Base-by-base conservation (phyloP, 106 monocot species). In the Platanthera guangdongensis region DNA sequence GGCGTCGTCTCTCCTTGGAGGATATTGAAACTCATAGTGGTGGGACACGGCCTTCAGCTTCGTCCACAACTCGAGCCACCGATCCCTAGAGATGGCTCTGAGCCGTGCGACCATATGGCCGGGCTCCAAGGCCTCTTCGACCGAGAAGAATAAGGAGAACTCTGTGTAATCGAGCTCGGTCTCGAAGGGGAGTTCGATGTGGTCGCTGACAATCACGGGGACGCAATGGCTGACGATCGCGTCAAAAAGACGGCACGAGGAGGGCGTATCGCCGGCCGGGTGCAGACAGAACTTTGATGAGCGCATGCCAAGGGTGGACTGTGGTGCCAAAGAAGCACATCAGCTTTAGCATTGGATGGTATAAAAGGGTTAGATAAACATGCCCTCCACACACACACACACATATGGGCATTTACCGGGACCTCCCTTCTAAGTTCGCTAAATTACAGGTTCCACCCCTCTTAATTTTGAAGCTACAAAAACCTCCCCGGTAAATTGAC, bases 221-320 rank as follows among this genome's bases (percentile, higher is more conserved):
- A 97, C 87, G 75, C 97, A 97, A 68, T 94, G 97, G 75, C 97
- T 97, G 59, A 88, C 82, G 21, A 97, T 94, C 10, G 97, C 93
- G 68, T 97, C 97, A 76, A 97, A 97, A 39, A 97, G 91, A 6
- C 97, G 90, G 77, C 97, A 97, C 0, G 97, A 97, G 21, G 97
- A 94, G 51, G 97, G 97, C 7, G 97, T 97, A 64, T 97, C 97
- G 46, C 97, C 97, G 54, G 97, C 93, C 52, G 97, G 97, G 74
- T 91, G 87, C 19, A 97, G 85, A 50, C 97, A 97, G 80, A 94
- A 97, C 82, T 97, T 94, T 32, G 97, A 97, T 16, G 87, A 82
- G 5, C 91, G 87, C 97, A 97, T 97, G 16, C 93, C 93, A 80
- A 85, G 47, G 0, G 82, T 73, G 0, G 97, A 97, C 94, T 97